Evolutionary conservation across 441 rosid species (phyloP).

Genomic region (Adansonia madagascariensis): DNA sequence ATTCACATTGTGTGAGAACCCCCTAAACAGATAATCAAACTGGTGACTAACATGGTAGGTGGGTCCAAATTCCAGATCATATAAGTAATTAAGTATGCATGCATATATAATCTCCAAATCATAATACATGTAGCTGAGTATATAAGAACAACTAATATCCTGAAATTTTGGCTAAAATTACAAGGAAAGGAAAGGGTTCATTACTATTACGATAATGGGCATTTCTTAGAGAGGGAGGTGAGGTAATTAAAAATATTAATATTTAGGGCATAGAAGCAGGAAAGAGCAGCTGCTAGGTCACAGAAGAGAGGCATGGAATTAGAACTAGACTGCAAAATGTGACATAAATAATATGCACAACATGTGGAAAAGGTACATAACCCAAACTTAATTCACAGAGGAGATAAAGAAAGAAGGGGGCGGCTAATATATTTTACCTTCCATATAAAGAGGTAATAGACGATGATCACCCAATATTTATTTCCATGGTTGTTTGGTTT

Average conservation of each 20-base stretch:
- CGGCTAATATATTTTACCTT: constrained; percentile 1
- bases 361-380: not conserved
- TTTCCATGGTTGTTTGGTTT: constrained; percentile 7
- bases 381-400: not conserved
- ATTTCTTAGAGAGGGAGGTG: not conserved
- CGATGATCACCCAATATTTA: not conserved
- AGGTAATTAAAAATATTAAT: not conserved
- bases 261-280: too few species aligned
- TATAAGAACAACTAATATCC: not conserved
- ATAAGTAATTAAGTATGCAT: not conserved
- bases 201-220: not conserved
- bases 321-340: not conserved
- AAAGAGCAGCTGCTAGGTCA: constrained; percentile 7
- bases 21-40: constrained; percentile 1
- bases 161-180: not conserved
- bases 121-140: not conserved
- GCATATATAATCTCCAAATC: not conserved
- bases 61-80: constrained; percentile 4
- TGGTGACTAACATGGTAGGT: constrained; percentile 3
- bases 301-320: not conserved
- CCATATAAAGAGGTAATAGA: not conserved
- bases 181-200: constrained; percentile 1
- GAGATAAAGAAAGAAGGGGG: not conserved
- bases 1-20: not conserved
- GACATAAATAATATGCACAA: constrained; percentile 5